Conservation (phyloP, 1,284 basidiomycete species). For the Apiotrichum sp. region DNA sequence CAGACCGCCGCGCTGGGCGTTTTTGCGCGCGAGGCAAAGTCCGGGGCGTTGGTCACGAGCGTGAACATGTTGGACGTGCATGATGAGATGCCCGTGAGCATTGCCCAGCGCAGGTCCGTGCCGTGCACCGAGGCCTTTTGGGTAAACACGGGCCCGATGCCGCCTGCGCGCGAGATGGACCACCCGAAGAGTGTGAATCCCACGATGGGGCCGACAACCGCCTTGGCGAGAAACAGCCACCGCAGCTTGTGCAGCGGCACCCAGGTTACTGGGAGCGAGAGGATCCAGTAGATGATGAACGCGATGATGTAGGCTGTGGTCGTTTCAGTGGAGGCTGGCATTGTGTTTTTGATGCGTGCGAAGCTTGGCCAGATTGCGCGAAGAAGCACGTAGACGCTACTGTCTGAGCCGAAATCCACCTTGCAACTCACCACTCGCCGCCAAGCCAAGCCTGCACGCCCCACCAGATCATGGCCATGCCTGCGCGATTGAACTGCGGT, state of each 20-base stretch:
- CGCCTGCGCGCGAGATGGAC: conserved; percentile 70
- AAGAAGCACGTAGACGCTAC: conserved; percentile 61
- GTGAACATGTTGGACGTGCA: conserved; percentile 66
- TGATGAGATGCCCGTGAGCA: conserved; percentile 68
- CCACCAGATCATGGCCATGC: conserved; percentile 60
- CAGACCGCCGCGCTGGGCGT: conserved; percentile 61
- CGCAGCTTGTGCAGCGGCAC: conserved; percentile 74
- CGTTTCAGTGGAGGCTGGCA: conserved; percentile 57
- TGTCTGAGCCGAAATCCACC: neutral
- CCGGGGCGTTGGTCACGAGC: conserved; percentile 57
- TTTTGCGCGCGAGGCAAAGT: conserved; percentile 66
- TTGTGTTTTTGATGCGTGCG: conserved; percentile 61
- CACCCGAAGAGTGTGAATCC: conserved; percentile 75
- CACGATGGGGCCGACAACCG: conserved; percentile 58
- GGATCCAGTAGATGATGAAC: conserved; percentile 81
- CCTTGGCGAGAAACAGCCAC: conserved; percentile 75
- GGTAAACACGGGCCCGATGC: conserved; percentile 70
- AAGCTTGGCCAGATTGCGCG: conserved; percentile 67
- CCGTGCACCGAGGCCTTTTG: conserved; percentile 64
- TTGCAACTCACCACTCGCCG: conserved; percentile 46
- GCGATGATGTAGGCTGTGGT: conserved; percentile 51
- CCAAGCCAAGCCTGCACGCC: conserved; percentile 77
- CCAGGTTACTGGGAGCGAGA: conserved; percentile 71
- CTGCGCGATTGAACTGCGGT: conserved; percentile 14
- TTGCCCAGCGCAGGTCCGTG: conserved; percentile 67